Evolutionary conservation across 2,329 filamentous ascomycete genomes (phyloP).

Genomic region (Trichoderma koningii): DNA sequence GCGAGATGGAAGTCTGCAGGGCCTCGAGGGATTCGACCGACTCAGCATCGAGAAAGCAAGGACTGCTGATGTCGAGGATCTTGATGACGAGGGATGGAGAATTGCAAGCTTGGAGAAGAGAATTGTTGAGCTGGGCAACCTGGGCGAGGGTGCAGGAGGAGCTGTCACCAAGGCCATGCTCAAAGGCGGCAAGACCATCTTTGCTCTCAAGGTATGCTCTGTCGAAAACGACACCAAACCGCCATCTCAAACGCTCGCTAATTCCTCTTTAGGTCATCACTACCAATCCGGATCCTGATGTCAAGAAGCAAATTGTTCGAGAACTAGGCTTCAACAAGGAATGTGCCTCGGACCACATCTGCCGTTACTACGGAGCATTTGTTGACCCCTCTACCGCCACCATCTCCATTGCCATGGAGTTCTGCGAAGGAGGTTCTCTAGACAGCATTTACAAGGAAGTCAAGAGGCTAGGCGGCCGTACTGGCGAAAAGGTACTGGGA

Average conservation of each 20-base stretch:
- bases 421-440: conserved; percentile 93
- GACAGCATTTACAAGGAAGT: conserved; percentile 98
- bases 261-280: conserved; percentile 77
- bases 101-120: conserved; percentile 87
- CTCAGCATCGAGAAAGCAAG: conserved; percentile 79
- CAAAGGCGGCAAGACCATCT: conserved; percentile 89
- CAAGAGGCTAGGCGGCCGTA: conserved; percentile 89
- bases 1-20: conserved; percentile 76
- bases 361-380: conserved; percentile 95
- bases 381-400: conserved; percentile 94
- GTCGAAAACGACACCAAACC: conserved; percentile 27
- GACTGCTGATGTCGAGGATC: conserved; percentile 85
- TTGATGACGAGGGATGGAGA: conserved; percentile 94
- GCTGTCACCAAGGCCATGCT: conserved; percentile 90
- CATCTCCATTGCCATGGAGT: conserved; percentile 99
- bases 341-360: conserved; percentile 94
- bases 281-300: conserved; percentile 94
- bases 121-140: conserved; percentile 82
- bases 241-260: conserved; percentile 5
- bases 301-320: conserved; percentile 97
- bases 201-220: conserved; percentile 80
- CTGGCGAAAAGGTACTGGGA: conserved; percentile 94
- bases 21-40: conserved; percentile 76
- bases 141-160: conserved; percentile 93
- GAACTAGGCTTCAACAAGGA: conserved; percentile 98